Evolutionary conservation across 2,329 filamentous ascomycete genomes (phyloP), one percentile per base, ranked within the genome.

Genomic region (Fusarium redolens): DNA sequence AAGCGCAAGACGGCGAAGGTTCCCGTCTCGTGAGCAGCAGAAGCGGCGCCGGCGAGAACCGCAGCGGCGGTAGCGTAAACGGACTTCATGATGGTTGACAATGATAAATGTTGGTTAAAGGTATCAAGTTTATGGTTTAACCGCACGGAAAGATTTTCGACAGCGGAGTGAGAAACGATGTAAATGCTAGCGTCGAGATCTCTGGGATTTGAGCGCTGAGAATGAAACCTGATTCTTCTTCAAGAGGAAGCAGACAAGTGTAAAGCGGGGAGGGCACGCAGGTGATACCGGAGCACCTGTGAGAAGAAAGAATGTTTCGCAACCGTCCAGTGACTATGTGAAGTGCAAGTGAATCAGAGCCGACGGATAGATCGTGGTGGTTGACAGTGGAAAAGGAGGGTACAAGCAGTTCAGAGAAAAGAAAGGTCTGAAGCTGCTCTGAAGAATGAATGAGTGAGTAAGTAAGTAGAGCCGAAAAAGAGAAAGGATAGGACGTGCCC

Each of bases 1-100:
- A 94, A 93, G 77, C 88, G 90, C 79, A 93, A 88, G 78, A 93
- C 92, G 60, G 91, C 91, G 75, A 92, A 90, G 47, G 89, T 90
- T 62, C 87, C 84, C 55, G 82, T 78, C 75, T 87, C 85, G 73
- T 74, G 65, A 30, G 82, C 83, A 78, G 84, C 78, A 68, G 75
- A 52, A 61, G 72, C 83, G 38, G 82, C 79, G 68, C 82, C 79
- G 54, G 81, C 79, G 40, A 84, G 70, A 70, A 84, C 84, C 69
- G 84, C 80, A 47, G 84, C 61, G 57, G 79, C 78, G 54, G 79
- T 65, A 43, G 74, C 70, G 48, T 77, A 68, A 57, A 75, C 68
- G 65, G 79, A 74, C 77, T 83, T 84, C 83, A 85, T 85, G 55
- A 22, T 77, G 71, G 52, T 28, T 33, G 33, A 44, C 31, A 43